Conservation (phyloP, 345 rosid species). For the Arabis alpina region DNA sequence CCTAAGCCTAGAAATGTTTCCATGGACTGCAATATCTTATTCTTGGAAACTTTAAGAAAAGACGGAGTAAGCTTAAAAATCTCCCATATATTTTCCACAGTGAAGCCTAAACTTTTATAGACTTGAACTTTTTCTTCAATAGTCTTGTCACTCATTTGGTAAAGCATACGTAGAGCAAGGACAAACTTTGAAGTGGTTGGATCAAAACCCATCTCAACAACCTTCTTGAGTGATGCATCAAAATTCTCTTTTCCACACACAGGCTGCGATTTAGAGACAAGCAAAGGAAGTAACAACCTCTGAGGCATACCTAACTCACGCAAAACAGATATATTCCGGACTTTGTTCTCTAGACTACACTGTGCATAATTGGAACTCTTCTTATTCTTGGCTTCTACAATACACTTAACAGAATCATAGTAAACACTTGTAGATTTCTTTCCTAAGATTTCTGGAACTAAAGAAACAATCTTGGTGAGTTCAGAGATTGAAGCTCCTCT, state of each 20-base stretch:
- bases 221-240: not conserved
- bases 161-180: too few species aligned
- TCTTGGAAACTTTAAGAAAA: too few species aligned
- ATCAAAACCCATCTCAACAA: slow-evolving; percentile 30
- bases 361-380: too few species aligned
- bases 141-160: too few species aligned
- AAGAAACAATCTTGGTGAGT: not conserved
- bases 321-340: too few species aligned
- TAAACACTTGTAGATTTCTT: not conserved
- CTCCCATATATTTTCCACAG: too few species aligned
- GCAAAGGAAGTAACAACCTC: not conserved
- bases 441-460: slow-evolving; percentile 22
- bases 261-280: not conserved
- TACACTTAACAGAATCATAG: slow-evolving; percentile 25
- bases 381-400: not conserved
- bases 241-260: slow-evolving; percentile 9
- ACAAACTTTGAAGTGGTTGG: slow-evolving; percentile 25
- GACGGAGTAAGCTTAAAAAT: too few species aligned
- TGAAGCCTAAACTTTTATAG: too few species aligned
- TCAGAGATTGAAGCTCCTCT: slow-evolving; percentile 22
- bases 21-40: not conserved
- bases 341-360: too few species aligned
- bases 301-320: slow-evolving; percentile 32
- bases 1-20: slow-evolving; percentile 38
- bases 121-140: too few species aligned